Evolutionary conservation across 768 basidiomycete species (phyloP).

Genomic region (Calocera cornea): DNA sequence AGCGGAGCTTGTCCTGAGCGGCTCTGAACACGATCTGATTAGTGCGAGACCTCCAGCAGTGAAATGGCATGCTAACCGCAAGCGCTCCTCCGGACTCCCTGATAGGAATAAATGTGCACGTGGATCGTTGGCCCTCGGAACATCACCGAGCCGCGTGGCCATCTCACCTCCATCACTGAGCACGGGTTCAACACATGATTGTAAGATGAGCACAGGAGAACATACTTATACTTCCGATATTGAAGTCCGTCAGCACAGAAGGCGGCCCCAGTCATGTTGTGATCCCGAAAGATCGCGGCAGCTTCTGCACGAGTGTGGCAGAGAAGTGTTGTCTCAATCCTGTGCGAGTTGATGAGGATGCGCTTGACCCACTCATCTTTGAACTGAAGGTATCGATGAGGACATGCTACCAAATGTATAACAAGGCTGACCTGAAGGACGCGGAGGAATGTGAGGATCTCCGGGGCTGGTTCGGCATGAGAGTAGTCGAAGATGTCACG

Average conservation of each 20-base stretch:
- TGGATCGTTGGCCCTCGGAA: neutral
- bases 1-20: neutral
- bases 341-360: constrained; percentile 58
- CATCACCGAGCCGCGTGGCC: constrained; percentile 20
- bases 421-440: constrained; percentile 54
- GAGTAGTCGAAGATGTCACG: constrained; percentile 73
- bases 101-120: neutral
- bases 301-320: constrained; percentile 50
- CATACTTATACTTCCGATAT: constrained; percentile 53
- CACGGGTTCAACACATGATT: neutral
- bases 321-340: constrained; percentile 61
- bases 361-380: constrained; percentile 61
- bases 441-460: constrained; percentile 62
- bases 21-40: neutral
- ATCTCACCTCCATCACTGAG: constrained; percentile 57
- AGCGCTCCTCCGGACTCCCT: neutral
- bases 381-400: constrained; percentile 37
- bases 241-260: constrained; percentile 38
- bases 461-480: constrained; percentile 49
- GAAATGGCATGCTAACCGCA: neutral
- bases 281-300: constrained; percentile 34
- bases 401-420: neutral
- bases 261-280: constrained; percentile 46
- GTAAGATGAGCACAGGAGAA: neutral
- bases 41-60: neutral